A percentile compares a stretch with the other conserved stretches of the same genome.
These are phyloP conservation scores for Fusarium odoratissimum DNA, from an alignment of 2,329 filamentous ascomycete species.

Conservation along the genomic window DNA sequence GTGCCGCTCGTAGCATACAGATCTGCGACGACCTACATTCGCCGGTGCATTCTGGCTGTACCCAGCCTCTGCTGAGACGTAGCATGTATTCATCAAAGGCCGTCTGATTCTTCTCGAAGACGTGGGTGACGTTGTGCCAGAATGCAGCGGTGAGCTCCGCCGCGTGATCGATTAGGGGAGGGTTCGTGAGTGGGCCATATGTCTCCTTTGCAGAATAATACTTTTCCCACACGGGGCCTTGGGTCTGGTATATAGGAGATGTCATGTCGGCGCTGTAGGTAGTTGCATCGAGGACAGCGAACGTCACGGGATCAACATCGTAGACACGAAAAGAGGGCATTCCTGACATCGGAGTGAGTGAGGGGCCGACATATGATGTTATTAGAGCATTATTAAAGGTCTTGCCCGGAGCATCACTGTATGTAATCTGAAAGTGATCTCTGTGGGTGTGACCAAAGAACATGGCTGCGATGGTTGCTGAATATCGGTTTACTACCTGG, in stretches of 20 bases:
- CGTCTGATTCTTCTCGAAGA: constrained; percentile 56
- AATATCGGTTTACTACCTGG: constrained; percentile 65
- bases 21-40: constrained; percentile 60
- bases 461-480: constrained; percentile 63
- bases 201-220: constrained; percentile 67
- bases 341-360: constrained; percentile 65
- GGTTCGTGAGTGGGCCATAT: constrained; percentile 60
- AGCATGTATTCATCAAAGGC: constrained; percentile 60
- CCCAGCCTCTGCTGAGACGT: constrained; percentile 61
- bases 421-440: constrained; percentile 67
- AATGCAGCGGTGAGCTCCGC: constrained; percentile 66
- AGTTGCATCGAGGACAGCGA: constrained; percentile 63
- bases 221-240: constrained; percentile 62
- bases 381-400: constrained; percentile 57
- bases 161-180: constrained; percentile 52
- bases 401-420: constrained; percentile 59
- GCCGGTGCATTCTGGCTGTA: constrained; percentile 54
- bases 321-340: constrained; percentile 69
- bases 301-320: constrained; percentile 67
- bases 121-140: constrained; percentile 67
- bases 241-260: constrained; percentile 55
- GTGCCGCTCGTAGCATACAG: constrained; percentile 63
- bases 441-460: constrained; percentile 70
- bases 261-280: constrained; percentile 66
- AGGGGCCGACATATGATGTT: constrained; percentile 66